Base-by-base conservation (phyloP, 257 asterid species). In the Gentiana macrophylla region DNA sequence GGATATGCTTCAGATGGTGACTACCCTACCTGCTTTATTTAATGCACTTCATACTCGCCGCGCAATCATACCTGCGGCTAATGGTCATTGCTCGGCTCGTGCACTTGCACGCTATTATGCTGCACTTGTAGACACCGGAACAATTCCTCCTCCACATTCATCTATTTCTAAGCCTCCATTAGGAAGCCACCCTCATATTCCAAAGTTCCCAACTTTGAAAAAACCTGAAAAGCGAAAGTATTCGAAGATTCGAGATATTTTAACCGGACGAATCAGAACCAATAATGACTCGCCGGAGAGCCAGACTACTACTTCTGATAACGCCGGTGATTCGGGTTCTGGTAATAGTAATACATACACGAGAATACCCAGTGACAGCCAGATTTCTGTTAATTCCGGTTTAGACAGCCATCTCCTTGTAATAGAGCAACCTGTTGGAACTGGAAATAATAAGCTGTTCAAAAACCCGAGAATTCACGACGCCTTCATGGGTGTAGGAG, bases 41-140 rank as follows among this genome's bases (percentile, higher is more conserved):
- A 91, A 91, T 72, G 65, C 96, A 33, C 96, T 91, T 15, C 55
- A 74, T 11, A 74, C 83, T 33, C 96, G 98, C 9, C 98, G 98
- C 62, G 66, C 96, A 67, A 84, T 87, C 60, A 74, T 87, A 64
- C 98, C 98, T 46, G 76, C 96, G 56, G 98, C 92, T 55, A 91
- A 91, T 54, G 77, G 71, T n/a, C 98, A 91, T 41, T 91, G 98
- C 87, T 87, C 98, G 10, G 98, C 98, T 35, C 95, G 98, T 60
- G 98, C 98, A 49, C 89, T 91, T 2, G 89, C 96, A 11, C 95
- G 95, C 70, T 91, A 84, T 72, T 91, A 86, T n/a, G 95, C 98
- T 38, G 82, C 98, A 43, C 89, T 91, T 0, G 94, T 81, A 34
- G 95, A 86, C 44, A 61, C 61, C 33, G 96, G 98, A 3, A 53